Base-by-base conservation (phyloP, 495 filamentous ascomycete genomes). In the Aspergillus hancockii region DNA sequence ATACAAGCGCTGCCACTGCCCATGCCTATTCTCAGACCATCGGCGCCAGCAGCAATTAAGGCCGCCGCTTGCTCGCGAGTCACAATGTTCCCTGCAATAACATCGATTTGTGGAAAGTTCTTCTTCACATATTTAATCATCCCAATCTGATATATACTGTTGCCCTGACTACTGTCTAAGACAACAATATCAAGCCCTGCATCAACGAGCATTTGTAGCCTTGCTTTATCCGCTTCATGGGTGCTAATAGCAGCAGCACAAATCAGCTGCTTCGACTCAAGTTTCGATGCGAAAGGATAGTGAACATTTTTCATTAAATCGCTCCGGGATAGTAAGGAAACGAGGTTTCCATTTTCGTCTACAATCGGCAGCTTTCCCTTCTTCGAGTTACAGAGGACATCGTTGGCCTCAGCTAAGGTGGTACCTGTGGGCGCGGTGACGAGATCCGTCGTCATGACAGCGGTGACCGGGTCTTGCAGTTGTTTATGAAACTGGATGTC, bases 311-410 rank as follows among this genome's bases (percentile, higher is more conserved):
- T 99, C 82, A 93, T 97, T 72, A 99, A 79, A 76, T 99, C 94
- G 57, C 92, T 95, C 67, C 94, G 91, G 25, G 93, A 97, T 64
- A 99, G 90, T 71, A 99, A 88, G 32, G 94, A 94, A 41, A 96
- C 87, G 22, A 98, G 84, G 78, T 96, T 95, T 59, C 88, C 89
- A 23, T 88, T 76, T 36, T 83, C 73, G 72, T 99, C 95, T 31
- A 99, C 88, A 61, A 98, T 97, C 40, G 95, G 94, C 49, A 99
- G 87, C 80, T 99, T 99, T 76, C 94, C 94, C 81, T 98, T 99
- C 86, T 97, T 97, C 30, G 95, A 98, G 70, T 87, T 85, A 66
- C 90, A 88, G 21, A 99, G 88, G 65, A 98, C 94, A 52, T 85
- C 84, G 75, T 99, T 99, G 63, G 94, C 94, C 75, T 97, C 91